A percentile compares a stretch with the other conserved stretches of the same genome.
Evolutionary conservation across 345 rosid genomes (phyloP).

Genomic region (rapeseed (Brassica napus)): Da-Ae NC_063450.1:54937001-54937500

Average conservation of each 20-base stretch:
- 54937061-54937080: slow-evolving; percentile 87
- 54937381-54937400: slow-evolving; percentile 69
- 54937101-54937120: slow-evolving; percentile 62
- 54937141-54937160: slow-evolving; percentile 49
- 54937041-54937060: no score
- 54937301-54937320: slow-evolving; percentile 70
- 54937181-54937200: slow-evolving; percentile 64
- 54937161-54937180: slow-evolving; percentile 71
- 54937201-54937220: slow-evolving; percentile 61
- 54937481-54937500: slow-evolving; percentile 55
- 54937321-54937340: slow-evolving; percentile 81
- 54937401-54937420: slow-evolving; percentile 73
- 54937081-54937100: slow-evolving; percentile 67
- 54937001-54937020: slow-evolving; percentile 47
- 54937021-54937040: no score
- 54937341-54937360: slow-evolving; percentile 97
- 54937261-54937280: slow-evolving; percentile 79
- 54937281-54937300: slow-evolving; percentile 72
- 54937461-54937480: slow-evolving; percentile 60
- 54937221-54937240: slow-evolving; percentile 93
- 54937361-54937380: slow-evolving; percentile 75
- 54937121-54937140: slow-evolving; percentile 76
- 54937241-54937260: slow-evolving; percentile 99
- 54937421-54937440: slow-evolving; percentile 60
- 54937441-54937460: slow-evolving; percentile 64